phyloP scores from a whole-genome alignment of 1,139 yeast species.

The Lizanozyma gosingica region DNA sequence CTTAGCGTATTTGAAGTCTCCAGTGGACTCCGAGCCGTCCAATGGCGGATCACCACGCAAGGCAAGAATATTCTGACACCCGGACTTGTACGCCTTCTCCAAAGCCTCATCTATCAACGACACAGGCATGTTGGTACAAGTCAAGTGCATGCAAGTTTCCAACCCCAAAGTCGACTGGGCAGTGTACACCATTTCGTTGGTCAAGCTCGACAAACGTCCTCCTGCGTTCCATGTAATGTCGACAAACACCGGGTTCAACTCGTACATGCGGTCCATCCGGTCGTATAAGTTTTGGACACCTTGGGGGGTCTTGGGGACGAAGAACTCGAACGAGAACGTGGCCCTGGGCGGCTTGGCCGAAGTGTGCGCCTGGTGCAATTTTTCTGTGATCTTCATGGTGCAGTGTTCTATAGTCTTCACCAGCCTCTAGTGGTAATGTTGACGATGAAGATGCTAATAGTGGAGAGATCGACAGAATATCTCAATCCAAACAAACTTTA shows the following conservation, averaged over 20 bases:
- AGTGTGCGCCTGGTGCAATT: conserved; percentile 38
- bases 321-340: conserved; percentile 92
- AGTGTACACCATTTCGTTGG: conserved; percentile 87
- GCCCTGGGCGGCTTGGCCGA: conserved; percentile 14
- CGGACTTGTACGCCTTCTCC: conserved; percentile 76
- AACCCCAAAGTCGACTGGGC: conserved; percentile 88
- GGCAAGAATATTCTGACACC: conserved; percentile 89
- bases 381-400: conserved; percentile 46
- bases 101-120: conserved; percentile 79
- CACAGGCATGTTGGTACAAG: conserved; percentile 91
- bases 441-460: too few species aligned
- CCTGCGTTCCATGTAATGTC: conserved; percentile 99
- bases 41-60: conserved; percentile 81
- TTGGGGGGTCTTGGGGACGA: conserved; percentile 96
- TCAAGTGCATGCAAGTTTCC: conserved; percentile 96
- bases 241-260: conserved; percentile 80
- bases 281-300: conserved; percentile 95
- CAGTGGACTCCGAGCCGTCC: conserved; percentile 58
- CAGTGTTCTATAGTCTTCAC: too few species aligned
- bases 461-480: too few species aligned
- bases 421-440: too few species aligned
- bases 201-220: conserved; percentile 69
- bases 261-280: conserved; percentile 97
- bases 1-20: conserved; percentile 68
- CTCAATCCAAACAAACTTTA: too few species aligned